A percentile compares a stretch with the other conserved stretches of the same genome.
These are phyloP conservation scores for Trypanosoma avium DNA, from an alignment of 208 protist species.

Conservation along the genomic window DNA sequence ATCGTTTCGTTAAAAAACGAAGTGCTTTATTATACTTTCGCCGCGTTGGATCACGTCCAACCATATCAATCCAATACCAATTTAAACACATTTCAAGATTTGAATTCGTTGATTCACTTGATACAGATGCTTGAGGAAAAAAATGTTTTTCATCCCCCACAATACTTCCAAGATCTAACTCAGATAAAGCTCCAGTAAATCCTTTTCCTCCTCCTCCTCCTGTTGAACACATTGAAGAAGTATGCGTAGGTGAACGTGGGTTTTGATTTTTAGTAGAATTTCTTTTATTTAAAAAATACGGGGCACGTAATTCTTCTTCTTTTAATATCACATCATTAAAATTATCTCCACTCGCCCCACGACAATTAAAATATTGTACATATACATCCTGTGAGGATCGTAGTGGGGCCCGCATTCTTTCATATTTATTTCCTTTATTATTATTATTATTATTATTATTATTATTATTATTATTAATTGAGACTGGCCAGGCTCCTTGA, in stretches of 20 bases:
- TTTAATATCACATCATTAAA: conserved; percentile 71
- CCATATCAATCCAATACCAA: conserved; percentile 89
- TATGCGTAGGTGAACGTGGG: too few relatives aligned
- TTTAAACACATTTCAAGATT: conserved; percentile 83
- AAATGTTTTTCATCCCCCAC: conserved; percentile 26
- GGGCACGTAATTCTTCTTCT: conserved; percentile 54
- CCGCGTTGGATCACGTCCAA: conserved; percentile 55
- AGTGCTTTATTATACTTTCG: conserved; percentile 65
- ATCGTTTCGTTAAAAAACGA: conserved; percentile 56
- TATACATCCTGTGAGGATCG: conserved; percentile 51
- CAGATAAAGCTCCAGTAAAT: conserved; percentile 1
- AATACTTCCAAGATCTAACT: conserved; percentile 1
- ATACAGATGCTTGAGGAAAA: conserved; percentile 32
- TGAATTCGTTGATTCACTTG: conserved; percentile 32
- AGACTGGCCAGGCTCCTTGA: background rate
- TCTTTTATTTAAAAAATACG: conserved; percentile 60
- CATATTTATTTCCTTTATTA: background rate
- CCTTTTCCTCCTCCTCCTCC: too few relatives aligned
- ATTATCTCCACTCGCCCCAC: conserved; percentile 43
- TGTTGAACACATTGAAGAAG: too few relatives aligned
- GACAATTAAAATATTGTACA: conserved; percentile 83
- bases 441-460: too few relatives aligned
- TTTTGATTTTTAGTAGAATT: too few relatives aligned
- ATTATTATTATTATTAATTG: too few relatives aligned
- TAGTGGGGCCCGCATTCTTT: conserved; percentile 14